Evolutionary conservation across 2,329 filamentous ascomycete genomes (phyloP).

Genomic region (Aspergillus puulaauensis): DNA sequence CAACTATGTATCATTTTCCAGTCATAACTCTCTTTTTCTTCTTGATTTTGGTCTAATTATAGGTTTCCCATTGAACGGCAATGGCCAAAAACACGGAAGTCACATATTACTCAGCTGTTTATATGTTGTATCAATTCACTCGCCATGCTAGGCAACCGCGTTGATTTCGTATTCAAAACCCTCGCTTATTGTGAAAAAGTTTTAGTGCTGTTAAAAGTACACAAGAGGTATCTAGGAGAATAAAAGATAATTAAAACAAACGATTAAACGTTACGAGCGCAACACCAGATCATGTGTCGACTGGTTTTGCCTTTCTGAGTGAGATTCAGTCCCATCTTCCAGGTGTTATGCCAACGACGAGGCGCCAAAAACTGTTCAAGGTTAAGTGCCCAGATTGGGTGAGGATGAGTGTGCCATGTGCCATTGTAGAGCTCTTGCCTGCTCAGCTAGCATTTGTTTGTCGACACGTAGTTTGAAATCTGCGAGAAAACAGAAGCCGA

Average conservation of each 20-base stretch:
- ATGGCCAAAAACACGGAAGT: background rate
- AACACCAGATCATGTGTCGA: background rate
- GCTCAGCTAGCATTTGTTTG: conserved; percentile 53
- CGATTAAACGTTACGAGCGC: background rate
- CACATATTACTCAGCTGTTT: background rate
- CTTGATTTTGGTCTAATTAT: background rate
- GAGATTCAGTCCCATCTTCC: background rate
- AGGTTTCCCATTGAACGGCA: background rate
- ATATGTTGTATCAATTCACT: background rate
- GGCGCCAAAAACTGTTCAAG: background rate
- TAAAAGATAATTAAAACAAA: background rate
- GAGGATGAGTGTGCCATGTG: background rate
- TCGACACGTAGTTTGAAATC: conserved; percentile 75
- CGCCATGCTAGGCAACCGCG: conserved; percentile 9
- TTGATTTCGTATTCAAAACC: conserved; percentile 6
- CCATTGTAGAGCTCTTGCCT: conserved; percentile 43
- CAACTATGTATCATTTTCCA: background rate
- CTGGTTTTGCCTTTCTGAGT: background rate
- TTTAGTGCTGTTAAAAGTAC: conserved; percentile 3
- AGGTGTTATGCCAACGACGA: background rate
- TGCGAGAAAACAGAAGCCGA: conserved; percentile 84
- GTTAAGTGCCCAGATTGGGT: background rate
- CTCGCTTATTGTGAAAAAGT: conserved; percentile 1
- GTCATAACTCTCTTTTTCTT: background rate
- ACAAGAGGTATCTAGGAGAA: conserved; percentile 1